Base-by-base conservation (phyloP, 495 filamentous ascomycete genomes). In the Hypoxylon crocopeplum region DNA sequence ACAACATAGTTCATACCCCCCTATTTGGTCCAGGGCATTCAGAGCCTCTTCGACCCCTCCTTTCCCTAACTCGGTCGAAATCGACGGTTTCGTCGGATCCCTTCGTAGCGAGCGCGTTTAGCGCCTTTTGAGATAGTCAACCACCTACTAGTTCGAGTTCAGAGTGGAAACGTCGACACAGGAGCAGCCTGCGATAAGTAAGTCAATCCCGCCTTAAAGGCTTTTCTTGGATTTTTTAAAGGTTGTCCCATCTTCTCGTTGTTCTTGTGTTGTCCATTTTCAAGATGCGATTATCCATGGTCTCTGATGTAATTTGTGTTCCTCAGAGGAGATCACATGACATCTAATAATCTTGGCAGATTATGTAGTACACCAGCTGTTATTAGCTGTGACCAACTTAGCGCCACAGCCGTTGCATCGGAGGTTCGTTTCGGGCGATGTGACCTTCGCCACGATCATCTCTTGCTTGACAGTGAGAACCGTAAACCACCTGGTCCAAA, bases 161-260 rank as follows among this genome's bases (percentile, higher is more conserved):
- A 86, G 67, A 3, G 52, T 48, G 0, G 85, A 88, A 50, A 87
- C 90, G 66, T 95, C 91, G 10, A 91, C 86, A 62, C 91, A 96
- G 3, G 87, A 85, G 51, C 87, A 89, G 0, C 91, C 91, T 7
- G 87, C 86, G 37, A 94, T 77, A 6, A 96, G 71, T 17, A 96
- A 68, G 60, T 94, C 90, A 13, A 83, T 66, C n/a, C n/a, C n/a
- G n/a, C n/a, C n/a, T n/a, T n/a, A n/a, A n/a, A n/a, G n/a, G n/a
- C n/a, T n/a, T n/a, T n/a, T n/a, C n/a, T n/a, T n/a, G n/a, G n/a
- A n/a, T n/a, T n/a, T n/a, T n/a, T n/a, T n/a, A n/a, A n/a, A n/a
- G n/a, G n/a, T n/a, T n/a, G n/a, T n/a, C n/a, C n/a, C n/a, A n/a
- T n/a, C n/a, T n/a, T n/a, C n/a, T n/a, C n/a, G n/a, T n/a, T n/a